Evolutionary conservation across 345 rosid genomes (phyloP), one percentile per base, ranked within the genome.

Genomic region (Sonneratia alba): DNA sequence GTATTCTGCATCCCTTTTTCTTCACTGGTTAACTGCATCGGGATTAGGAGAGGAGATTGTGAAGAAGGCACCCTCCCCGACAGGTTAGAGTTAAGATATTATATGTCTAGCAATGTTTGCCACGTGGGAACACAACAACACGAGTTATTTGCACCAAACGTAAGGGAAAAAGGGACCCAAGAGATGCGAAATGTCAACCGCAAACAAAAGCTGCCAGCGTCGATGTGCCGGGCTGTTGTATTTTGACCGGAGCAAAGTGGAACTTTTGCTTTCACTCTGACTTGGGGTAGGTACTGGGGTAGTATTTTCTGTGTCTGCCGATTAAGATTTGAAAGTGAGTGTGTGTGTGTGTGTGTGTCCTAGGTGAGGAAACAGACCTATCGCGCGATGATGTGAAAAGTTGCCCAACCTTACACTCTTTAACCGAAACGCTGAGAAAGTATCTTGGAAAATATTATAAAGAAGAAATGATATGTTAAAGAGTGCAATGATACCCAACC

Each of bases 171-270:
- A 12, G 12, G 19, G 45, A 42, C 0, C 32, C 32, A 27, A 0
- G 32, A 27, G 0, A 27, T 27, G 32, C 32, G 1, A 27, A 1
- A 27, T 27, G 32, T 27, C 32, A 27, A 27, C 32, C 32, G 45
- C 45, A 42, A 9, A 42, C 45, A 42, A 42, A 42, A 42, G 45
- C 10, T 42, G 45, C 6, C 45, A 42, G 2, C 10, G 22, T 19
- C 6, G 59, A 18, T 12, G 55, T 42, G 75, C 75, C 24, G 57
- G 40, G 75, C 70, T 66, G 75, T 53, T 66, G n/a, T 66, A 21
- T 21, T 65, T 72, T 72, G 75, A 72, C 70, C 3, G 19, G 7
- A 55, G 42, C 18, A 47, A 1, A 10, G 21, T 12, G 11, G 22
- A 24, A 42, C 1, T n/a, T 14, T 43, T 22, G 36, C 9, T n/a